Conservation (phyloP, 2,329 filamentous ascomycete species). For the Cercospora beticola region DNA sequence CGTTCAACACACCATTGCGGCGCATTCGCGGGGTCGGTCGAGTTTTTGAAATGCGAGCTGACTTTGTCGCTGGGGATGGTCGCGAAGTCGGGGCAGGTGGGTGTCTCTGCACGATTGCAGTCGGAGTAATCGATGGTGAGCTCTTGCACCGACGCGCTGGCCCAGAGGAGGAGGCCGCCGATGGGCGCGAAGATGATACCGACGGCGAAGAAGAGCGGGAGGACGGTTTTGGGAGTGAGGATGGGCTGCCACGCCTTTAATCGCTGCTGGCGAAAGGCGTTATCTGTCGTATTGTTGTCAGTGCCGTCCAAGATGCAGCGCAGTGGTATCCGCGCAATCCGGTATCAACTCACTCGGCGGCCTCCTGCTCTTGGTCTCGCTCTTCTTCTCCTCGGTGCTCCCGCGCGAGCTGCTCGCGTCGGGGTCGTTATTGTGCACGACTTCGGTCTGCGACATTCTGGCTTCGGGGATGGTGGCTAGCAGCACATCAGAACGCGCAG, state of each 20-base stretch:
- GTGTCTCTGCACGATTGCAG: slow-evolving; percentile 55
- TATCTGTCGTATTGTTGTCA: slow-evolving; percentile 59
- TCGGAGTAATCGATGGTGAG: slow-evolving; percentile 85
- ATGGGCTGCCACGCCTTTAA: slow-evolving; percentile 99
- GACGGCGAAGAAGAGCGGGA: slow-evolving; percentile 86
- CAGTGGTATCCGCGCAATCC: neutral
- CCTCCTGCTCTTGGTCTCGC: slow-evolving; percentile 83
- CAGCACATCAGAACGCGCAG: neutral
- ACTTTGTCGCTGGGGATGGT: slow-evolving; percentile 60
- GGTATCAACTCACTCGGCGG: slow-evolving; percentile 70
- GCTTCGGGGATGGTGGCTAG: slow-evolving; percentile 4
- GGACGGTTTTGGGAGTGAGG: slow-evolving; percentile 87
- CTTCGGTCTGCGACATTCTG: slow-evolving; percentile 42
- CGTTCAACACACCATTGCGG: slow-evolving; percentile 34
- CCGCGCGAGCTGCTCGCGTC: slow-evolving; percentile 48
- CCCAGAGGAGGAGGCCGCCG: slow-evolving; percentile 80
- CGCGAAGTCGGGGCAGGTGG: slow-evolving; percentile 50
- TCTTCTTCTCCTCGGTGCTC: slow-evolving; percentile 58
- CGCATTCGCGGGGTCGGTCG: slow-evolving; percentile 28
- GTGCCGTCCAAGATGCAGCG: neutral
- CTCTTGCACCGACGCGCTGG: slow-evolving; percentile 84
- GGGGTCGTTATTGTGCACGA: slow-evolving; percentile 33
- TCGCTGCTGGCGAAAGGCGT: slow-evolving; percentile 93
- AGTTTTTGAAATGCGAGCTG: slow-evolving; percentile 67
- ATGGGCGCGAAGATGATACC: slow-evolving; percentile 93